Evolutionary conservation across 306 rosid genomes (phyloP).

Genomic region (Neltuma alba): DNA sequence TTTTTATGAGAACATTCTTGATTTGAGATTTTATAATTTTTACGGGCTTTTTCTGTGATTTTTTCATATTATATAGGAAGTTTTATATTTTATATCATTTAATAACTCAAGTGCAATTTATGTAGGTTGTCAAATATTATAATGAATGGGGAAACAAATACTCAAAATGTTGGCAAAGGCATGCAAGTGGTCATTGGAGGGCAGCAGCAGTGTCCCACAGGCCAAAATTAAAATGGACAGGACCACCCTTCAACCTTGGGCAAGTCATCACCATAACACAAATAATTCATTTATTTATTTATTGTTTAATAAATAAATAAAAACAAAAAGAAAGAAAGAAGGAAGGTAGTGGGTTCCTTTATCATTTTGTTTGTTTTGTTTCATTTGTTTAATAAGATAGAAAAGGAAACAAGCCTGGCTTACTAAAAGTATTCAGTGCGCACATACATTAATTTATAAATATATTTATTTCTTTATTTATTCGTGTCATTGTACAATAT

Average conservation of each 20-base stretch:
- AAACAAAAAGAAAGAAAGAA: neutral
- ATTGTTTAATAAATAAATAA: neutral
- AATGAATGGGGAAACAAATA: constrained; percentile 16
- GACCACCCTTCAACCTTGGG: constrained; percentile 50
- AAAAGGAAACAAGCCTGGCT: constrained; percentile 27
- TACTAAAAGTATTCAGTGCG: constrained; percentile 38
- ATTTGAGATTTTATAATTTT: too few relatives aligned
- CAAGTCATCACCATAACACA: constrained; percentile 30
- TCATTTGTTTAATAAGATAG: neutral
- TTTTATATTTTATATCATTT: too few relatives aligned
- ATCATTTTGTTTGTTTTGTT: constrained; percentile 39
- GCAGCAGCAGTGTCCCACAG: constrained; percentile 30
- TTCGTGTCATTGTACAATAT: neutral
- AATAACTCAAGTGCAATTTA: neutral
- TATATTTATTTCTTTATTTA: neutral
- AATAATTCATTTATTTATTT: constrained; percentile 19
- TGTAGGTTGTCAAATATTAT: neutral
- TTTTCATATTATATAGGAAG: too few relatives aligned
- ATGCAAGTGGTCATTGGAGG: constrained; percentile 46
- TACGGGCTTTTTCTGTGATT: too few relatives aligned
- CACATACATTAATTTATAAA: constrained; percentile 20
- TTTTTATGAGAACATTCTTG: too few relatives aligned
- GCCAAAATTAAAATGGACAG: constrained; percentile 36
- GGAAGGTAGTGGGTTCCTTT: constrained; percentile 42
- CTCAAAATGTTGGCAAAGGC: constrained; percentile 29